A percentile compares a stretch with the other conserved stretches of the same genome.
These are phyloP conservation scores for Vinca minor DNA, from an alignment of 257 asterid species.

Conservation along the genomic window DNA sequence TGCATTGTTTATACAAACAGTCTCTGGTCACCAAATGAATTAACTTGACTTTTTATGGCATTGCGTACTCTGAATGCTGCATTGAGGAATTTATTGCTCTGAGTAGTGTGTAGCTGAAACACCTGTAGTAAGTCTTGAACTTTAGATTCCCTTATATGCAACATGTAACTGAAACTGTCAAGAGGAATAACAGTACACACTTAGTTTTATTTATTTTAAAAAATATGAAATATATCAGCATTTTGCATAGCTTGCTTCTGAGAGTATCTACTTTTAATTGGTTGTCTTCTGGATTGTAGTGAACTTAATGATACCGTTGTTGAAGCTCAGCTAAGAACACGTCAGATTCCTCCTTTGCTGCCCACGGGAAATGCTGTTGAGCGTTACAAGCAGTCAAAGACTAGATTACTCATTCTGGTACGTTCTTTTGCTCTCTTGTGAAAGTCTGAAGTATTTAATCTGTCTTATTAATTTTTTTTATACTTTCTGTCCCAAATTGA, in stretches of 20 bases:
- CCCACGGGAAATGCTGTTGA: constrained; percentile 52
- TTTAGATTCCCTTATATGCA: no score
- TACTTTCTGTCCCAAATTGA: no score
- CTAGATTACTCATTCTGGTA: constrained; percentile 84
- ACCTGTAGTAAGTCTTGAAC: no score
- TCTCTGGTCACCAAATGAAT: not conserved
- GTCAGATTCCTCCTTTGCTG: constrained; percentile 75
- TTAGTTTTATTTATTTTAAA: not conserved
- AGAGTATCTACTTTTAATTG: not conserved
- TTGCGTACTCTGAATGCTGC: not conserved
- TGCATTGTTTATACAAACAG: not conserved
- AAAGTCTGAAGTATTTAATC: not conserved
- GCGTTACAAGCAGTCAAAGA: constrained; percentile 42
- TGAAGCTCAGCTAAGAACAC: constrained; percentile 79
- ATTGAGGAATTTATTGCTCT: not conserved
- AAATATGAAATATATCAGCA: not conserved
- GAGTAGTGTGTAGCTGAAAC: not conserved
- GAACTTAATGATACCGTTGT: constrained; percentile 86
- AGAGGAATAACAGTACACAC: no score
- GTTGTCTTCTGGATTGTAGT: constrained; percentile 36
- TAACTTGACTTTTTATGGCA: not conserved
- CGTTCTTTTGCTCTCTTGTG: constrained; percentile 2
- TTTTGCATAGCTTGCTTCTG: not conserved
- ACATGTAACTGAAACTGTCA: no score
- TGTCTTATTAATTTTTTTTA: no score